Percentiles rank a stretch among this genome's conserved stretches.
Evolutionary conservation across 148 eudicot species (phyloP).

Genomic region (Chenopodium berlandieri): DNA sequence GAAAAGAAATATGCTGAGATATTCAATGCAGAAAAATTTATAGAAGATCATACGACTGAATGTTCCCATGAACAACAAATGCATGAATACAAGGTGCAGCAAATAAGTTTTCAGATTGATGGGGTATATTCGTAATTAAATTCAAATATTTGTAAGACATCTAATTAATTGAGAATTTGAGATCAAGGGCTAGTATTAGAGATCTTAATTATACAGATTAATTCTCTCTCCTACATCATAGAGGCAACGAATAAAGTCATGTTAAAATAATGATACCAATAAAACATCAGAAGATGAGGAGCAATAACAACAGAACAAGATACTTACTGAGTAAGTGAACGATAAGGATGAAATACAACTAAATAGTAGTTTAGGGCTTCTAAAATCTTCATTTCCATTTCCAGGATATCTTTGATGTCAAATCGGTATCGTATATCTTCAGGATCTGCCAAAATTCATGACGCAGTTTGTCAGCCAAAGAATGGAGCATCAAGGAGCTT

Average conservation of each 20-base stretch:
- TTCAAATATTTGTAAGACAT: background rate
- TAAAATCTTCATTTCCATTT: constrained; percentile 98
- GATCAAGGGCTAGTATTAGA: background rate
- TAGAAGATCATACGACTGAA: background rate
- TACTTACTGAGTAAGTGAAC: constrained; percentile 80
- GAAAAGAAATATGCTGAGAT: background rate
- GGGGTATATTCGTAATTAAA: background rate
- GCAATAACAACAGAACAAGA: background rate
- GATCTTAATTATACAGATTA: background rate
- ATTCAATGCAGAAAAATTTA: background rate
- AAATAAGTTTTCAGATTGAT: background rate
- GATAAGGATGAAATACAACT: constrained; percentile 95
- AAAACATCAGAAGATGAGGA: background rate
- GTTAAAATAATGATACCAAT: background rate
- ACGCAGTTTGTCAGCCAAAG: constrained; percentile 18
- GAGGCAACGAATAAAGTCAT: background rate
- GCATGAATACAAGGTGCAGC: background rate
- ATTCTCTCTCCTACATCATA: background rate
- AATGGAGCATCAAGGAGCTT: constrained; percentile 6
- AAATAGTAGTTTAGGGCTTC: constrained; percentile 91
- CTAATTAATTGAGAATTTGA: background rate
- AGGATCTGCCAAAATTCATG: constrained; percentile 48
- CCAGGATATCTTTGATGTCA: constrained; percentile 96
- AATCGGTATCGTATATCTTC: constrained; percentile 70
- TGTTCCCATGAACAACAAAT: background rate